These are phyloP conservation scores for Gynostemma pentaphyllum DNA, from an alignment of 306 rosid genomes.

Conservation along the genomic window DNA sequence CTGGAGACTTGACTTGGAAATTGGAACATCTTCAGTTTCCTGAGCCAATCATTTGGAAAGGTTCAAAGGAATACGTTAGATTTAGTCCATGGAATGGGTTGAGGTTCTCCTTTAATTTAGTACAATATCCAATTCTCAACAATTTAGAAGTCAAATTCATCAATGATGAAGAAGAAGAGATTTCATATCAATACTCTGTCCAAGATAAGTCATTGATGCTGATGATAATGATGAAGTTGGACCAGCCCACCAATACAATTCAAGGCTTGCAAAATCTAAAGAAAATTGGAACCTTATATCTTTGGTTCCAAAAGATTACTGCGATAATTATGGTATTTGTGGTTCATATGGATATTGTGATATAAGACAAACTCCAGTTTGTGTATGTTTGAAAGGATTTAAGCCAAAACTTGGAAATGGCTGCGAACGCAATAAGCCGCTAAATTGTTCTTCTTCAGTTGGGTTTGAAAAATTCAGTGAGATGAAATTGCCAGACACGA, in stretches of 20 bases:
- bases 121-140: conserved; percentile 5
- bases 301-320: conserved; percentile 32
- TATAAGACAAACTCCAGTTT: conserved; percentile 9
- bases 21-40: conserved; percentile 14
- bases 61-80: conserved; percentile 7
- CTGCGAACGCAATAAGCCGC: conserved; percentile 14
- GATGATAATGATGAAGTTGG: conserved; percentile 16
- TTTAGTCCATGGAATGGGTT: conserved; percentile 41
- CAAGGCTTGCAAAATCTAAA: not conserved
- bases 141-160: too few relatives aligned
- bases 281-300: too few relatives aligned
- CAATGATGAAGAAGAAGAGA: conserved; percentile 26
- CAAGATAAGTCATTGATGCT: not conserved
- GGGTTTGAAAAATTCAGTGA: conserved; percentile 18
- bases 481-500: conserved; percentile 44
- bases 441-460: conserved; percentile 22
- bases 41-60: conserved; percentile 20
- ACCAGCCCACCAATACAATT: conserved; percentile 11
- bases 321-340: conserved; percentile 26
- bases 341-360: conserved; percentile 28
- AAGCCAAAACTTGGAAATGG: conserved; percentile 26
- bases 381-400: conserved; percentile 38
- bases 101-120: conserved; percentile 17
- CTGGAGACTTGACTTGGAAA: conserved; percentile 18
- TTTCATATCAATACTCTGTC: conserved; percentile 4